A percentile compares a stretch with the other conserved stretches of the same genome.
Conservation (phyloP, 176 grass and related monocot species). For the Cenchrus americanus region DNA sequence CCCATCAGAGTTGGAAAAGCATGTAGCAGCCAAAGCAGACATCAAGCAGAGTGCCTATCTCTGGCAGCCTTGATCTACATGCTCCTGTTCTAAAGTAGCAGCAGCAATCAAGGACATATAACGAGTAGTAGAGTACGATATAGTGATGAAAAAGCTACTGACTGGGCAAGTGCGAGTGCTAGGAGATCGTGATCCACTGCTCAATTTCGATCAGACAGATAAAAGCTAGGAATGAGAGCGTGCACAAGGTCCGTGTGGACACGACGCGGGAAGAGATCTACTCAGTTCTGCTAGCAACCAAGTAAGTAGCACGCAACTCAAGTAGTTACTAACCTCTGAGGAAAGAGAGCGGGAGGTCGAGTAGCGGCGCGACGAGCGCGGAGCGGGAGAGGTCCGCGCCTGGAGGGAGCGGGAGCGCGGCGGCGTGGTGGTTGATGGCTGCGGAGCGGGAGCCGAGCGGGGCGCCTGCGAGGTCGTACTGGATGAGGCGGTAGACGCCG, state of each 20-base stretch:
- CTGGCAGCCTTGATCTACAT: not conserved
- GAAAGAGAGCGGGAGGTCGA: slow-evolving; percentile 82
- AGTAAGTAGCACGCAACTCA: not conserved
- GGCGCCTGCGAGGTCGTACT: slow-evolving; percentile 89
- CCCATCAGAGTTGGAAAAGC: not conserved
- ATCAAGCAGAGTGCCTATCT: not conserved
- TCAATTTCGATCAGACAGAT: not conserved
- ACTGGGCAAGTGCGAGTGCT: not conserved
- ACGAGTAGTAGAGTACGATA: not conserved
- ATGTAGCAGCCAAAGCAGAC: not conserved
- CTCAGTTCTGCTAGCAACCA: not conserved
- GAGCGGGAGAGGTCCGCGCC: slow-evolving; percentile 86
- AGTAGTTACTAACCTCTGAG: slow-evolving; percentile 49
- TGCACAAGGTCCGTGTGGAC: not conserved
- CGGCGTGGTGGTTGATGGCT: slow-evolving; percentile 73
- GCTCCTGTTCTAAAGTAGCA: not conserved
- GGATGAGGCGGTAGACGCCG: slow-evolving; percentile 88
- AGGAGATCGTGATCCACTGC: not conserved
- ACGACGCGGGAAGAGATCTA: slow-evolving; percentile 2
- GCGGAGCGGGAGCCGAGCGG: slow-evolving; percentile 76
- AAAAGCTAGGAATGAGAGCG: not conserved
- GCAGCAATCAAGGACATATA: not conserved
- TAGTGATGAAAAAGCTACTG: not conserved
- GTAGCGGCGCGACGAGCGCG: slow-evolving; percentile 74
- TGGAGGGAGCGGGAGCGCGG: slow-evolving; percentile 55